These are phyloP conservation scores for Candida albicans DNA, from an alignment of 1,139 yeast genomes.

Conservation along the genomic window DNA sequence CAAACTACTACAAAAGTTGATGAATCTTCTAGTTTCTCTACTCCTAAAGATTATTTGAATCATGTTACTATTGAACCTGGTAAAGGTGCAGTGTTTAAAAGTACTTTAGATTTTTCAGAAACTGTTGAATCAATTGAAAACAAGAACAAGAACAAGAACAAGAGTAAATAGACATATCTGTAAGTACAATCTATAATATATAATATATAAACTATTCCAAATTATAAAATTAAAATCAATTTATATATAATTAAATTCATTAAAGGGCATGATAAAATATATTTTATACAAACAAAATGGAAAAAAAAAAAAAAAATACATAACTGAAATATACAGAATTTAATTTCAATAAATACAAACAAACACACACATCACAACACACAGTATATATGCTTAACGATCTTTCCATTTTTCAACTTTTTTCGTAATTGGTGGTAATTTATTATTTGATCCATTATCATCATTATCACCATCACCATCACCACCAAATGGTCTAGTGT, in stretches of 20 bases:
- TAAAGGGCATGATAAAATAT: too few species aligned
- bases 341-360: background rate
- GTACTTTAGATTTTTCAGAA: conserved; percentile 43
- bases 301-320: background rate
- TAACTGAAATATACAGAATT: too few species aligned
- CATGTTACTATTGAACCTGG: conserved; percentile 45
- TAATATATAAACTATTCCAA: too few species aligned
- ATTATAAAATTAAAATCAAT: too few species aligned
- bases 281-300: too few species aligned
- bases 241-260: too few species aligned
- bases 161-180: too few species aligned
- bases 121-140: conserved; percentile 33
- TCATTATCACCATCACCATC: conserved; percentile 3
- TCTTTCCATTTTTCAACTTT: conserved; percentile 13
- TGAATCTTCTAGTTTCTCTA: background rate
- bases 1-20: background rate
- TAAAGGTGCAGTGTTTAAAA: conserved; percentile 38
- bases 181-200: too few species aligned
- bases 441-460: conserved; percentile 5
- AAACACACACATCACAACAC: too few species aligned
- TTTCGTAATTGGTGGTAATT: conserved; percentile 11
- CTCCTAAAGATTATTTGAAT: conserved; percentile 43
- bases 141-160: background rate
- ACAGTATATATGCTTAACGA: background rate
- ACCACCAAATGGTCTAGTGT: conserved; percentile 5